Conservation (phyloP, 2,329 filamentous ascomycete genomes). For the Penicillium sp. region DNA sequence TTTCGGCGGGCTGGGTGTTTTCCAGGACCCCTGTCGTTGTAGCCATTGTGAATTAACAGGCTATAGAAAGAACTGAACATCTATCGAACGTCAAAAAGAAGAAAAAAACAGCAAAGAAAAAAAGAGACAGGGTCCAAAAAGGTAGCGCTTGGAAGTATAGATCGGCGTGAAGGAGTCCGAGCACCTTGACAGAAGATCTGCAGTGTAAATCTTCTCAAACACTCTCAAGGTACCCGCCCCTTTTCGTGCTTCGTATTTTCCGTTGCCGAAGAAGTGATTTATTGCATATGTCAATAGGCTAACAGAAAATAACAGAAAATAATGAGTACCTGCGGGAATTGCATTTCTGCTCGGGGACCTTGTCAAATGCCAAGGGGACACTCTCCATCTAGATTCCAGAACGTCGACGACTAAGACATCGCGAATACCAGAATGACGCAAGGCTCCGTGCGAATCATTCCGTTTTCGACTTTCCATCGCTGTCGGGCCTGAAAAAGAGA, state of each 20-base stretch:
- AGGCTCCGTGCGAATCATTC: not conserved
- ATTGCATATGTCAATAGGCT: not conserved
- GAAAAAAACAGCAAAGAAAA: not conserved
- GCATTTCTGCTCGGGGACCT: slow-evolving; percentile 1
- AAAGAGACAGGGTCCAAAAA: not conserved
- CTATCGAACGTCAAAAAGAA: not conserved
- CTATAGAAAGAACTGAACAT: not conserved
- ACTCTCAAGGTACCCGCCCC: slow-evolving; percentile 30
- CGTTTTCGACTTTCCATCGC: slow-evolving; percentile 10
- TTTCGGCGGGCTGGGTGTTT: slow-evolving; percentile 6
- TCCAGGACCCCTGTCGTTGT: slow-evolving; percentile 18
- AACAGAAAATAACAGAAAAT: not conserved
- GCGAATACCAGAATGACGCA: slow-evolving; percentile 11
- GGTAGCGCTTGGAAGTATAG: not conserved
- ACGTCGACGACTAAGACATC: slow-evolving; percentile 1
- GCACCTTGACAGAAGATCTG: slow-evolving; percentile 22
- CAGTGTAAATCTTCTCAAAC: slow-evolving; percentile 32
- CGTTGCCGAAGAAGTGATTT: not conserved
- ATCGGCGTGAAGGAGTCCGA: slow-evolving; percentile 1
- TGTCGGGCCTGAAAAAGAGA: not conserved
- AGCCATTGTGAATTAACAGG: slow-evolving; percentile 12
- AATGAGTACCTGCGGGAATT: slow-evolving; percentile 2
- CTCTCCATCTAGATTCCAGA: not conserved
- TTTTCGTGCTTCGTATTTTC: not conserved
- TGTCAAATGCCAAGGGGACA: not conserved